Base-by-base conservation (phyloP, 1,284 basidiomycete species). In the Cronartium quercuum region DNA sequence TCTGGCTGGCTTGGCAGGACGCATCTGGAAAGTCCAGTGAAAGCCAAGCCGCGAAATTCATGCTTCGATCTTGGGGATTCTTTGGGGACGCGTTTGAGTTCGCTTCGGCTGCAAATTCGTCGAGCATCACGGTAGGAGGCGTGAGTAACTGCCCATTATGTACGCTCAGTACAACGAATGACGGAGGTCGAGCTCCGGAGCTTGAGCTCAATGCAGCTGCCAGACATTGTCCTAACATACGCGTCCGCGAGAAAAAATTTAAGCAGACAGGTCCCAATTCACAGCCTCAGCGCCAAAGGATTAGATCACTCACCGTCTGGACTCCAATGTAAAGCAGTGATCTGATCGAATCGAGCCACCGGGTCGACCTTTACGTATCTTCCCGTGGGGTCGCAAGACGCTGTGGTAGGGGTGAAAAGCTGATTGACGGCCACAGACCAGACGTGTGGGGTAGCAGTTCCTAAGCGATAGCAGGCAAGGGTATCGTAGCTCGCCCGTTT, bases 271-370 rank as follows among this genome's bases (percentile, higher is more conserved):
- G 60, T 15, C 13, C 60, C n/a, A 62, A 21, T 62, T 13, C 29
- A 13, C 13, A 21, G 15, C 47, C 21, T 15, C 47, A 51, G 21
- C 29, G 29, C 29, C 29, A 29, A 29, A 29, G 29, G 29, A 29
- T 29, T 35, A 34, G 41, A 21, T 34, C 34, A 47, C 68, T 24
- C 24, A 70, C 68, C 68, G 61, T 70, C 68, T 21, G 68, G 68
- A 70, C 68, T 70, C 68, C 68, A 70, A 42, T 70, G 58, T 24
- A 70, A 42, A 51, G 58, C 60, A n/a, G 68, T 70, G 38, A 70
- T 70, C 35, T 63, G 40, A 70, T 70, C 68, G 40, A 63, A 70
- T 18, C 41, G 29, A 21, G 60, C 60, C 7, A 21, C 60, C n/a
- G 60, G 68, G 47, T 70, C 41, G 34, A 70, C 40, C 42, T 70